Evolutionary conservation across 441 rosid genomes (phyloP).

Genomic region (Manihot esculenta): DNA sequence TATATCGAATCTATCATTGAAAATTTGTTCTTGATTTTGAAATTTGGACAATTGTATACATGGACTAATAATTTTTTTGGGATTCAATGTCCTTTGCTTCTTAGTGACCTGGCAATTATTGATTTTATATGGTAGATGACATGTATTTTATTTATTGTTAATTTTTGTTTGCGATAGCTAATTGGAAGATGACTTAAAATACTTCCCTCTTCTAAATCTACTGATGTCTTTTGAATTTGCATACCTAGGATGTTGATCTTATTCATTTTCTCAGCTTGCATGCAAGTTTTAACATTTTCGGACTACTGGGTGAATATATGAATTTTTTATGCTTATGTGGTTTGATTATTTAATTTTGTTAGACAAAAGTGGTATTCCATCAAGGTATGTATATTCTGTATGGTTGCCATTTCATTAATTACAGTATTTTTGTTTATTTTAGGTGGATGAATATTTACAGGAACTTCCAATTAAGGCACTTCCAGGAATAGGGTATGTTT

Average conservation of each 20-base stretch:
- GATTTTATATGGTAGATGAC: background rate
- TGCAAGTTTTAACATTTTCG: too few species aligned
- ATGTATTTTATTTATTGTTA: background rate
- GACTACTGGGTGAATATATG: background rate
- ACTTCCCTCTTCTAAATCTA: background rate
- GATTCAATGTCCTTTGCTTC: background rate
- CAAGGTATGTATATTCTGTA: background rate
- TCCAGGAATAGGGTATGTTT: slow-evolving; percentile 86
- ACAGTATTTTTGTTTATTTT: slow-evolving; percentile 23
- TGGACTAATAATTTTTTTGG: background rate
- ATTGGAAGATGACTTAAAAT: background rate
- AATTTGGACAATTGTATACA: background rate
- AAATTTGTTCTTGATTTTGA: background rate
- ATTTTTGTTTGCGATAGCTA: background rate
- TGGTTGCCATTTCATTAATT: slow-evolving; percentile 8
- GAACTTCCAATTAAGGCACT: slow-evolving; percentile 75
- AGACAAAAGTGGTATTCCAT: background rate
- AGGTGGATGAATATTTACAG: slow-evolving; percentile 75
- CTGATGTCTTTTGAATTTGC: background rate
- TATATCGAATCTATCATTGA: too few species aligned
- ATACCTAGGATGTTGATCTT: background rate
- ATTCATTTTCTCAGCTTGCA: background rate
- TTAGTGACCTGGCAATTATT: background rate
- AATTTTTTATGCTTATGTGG: background rate
- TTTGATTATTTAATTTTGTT: background rate